Evolutionary conservation across 1,284 basidiomycete species (phyloP), one percentile per base, ranked within the genome.

Genomic region (Sporisorium exsertum): DNA sequence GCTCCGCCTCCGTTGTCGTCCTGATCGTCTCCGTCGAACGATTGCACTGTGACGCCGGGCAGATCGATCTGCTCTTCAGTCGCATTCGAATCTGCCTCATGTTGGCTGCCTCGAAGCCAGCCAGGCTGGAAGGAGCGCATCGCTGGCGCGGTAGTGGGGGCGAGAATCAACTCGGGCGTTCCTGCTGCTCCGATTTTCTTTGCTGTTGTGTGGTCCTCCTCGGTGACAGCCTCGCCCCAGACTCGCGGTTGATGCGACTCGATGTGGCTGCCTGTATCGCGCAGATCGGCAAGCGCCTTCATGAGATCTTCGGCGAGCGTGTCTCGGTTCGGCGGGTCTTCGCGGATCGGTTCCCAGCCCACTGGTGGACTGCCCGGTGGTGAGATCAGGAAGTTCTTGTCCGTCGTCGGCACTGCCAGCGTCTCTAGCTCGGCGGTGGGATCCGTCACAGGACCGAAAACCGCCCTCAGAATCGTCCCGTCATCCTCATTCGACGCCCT

Each of bases 281-380:
- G 69, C 50, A 84, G 60, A 53, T 77, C 73, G 3, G 79, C 77
- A 10, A 85, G 76, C 12, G 83, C 84, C 27, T 72, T 67, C 49
- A 94, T 93, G 76, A 99, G 89, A 84, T 99, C 96, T 26, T 93
- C 91, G 0, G 96, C 96, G 35, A 98, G 89, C 5, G 95, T 92
- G 5, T 90, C 87, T 7, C 88, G 86, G 84, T 99, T 99, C 0
- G 97, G 96, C 7, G 94, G 94, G 22, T 96, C 95, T 87, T 99
- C 97, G 47, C 88, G 87, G 68, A 95, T 90, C 32, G 90, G 94
- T 83, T 97, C 94, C 96, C 96, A 99, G 1, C 96, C 96, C 2
- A 97, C 91, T 0, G 96, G 96, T 0, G 97, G 96, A 0, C 94
- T 95, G n/a, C 96, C 97, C 1, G 97, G 97, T 0, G 96, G 96